Conservation (phyloP, 1,284 basidiomycete genomes). For the Sanghuangporus baumii region DNA sequence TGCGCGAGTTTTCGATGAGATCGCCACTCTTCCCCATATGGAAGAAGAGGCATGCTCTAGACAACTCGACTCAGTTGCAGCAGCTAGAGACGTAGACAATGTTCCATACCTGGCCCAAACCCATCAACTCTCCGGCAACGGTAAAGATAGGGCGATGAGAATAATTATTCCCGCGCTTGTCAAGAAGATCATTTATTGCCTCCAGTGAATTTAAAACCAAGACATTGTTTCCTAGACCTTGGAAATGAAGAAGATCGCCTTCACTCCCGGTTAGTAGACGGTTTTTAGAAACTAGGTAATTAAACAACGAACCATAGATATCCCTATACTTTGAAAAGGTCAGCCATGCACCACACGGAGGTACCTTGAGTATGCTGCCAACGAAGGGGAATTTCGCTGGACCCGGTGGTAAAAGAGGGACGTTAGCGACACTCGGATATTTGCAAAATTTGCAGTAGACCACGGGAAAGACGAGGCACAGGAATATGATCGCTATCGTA, state of each 20-base stretch:
- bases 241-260: constrained; percentile 45
- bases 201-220: constrained; percentile 41
- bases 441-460: no score
- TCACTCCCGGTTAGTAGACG: background rate
- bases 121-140: background rate
- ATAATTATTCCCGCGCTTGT: constrained; percentile 39
- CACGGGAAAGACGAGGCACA: no score
- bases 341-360: background rate
- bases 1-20: constrained; percentile 8
- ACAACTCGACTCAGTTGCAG: background rate
- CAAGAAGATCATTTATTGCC: constrained; percentile 38
- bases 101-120: background rate
- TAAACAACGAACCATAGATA: background rate
- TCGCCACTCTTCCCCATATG: constrained; percentile 13
- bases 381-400: background rate
- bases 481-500: no score
- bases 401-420: background rate
- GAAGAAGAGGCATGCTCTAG: background rate
- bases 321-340: background rate
- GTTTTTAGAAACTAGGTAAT: background rate
- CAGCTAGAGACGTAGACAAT: background rate
- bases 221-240: constrained; percentile 41
- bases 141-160: constrained; percentile 32
- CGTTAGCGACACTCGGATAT: no score
- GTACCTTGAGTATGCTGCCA: background rate